These are phyloP conservation scores for Botrytis tulipae DNA, from an alignment of 2,329 filamentous ascomycete species.

Conservation along the genomic window DNA sequence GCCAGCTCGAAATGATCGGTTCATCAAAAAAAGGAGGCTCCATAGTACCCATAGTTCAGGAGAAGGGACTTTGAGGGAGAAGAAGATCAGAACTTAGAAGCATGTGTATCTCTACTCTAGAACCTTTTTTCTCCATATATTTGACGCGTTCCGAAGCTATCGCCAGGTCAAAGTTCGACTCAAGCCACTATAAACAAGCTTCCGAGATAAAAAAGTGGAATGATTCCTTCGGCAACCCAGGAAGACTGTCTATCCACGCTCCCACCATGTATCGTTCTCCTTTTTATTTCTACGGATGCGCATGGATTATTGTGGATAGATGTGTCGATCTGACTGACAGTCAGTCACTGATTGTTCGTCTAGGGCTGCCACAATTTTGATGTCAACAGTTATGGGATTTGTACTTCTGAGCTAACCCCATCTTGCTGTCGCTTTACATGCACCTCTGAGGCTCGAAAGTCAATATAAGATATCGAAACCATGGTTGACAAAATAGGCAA, in stretches of 20 bases:
- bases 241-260: not conserved
- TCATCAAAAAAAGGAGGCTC: not conserved
- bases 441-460: slow-evolving; percentile 2
- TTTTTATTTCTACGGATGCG: not conserved
- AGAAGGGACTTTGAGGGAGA: not conserved
- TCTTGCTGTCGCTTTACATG: not conserved
- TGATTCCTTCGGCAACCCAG: not conserved
- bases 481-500: not conserved
- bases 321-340: slow-evolving; percentile 2
- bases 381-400: not conserved
- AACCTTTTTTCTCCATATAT: slow-evolving; percentile 12
- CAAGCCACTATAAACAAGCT: not conserved
- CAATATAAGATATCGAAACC: not conserved
- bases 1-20: slow-evolving; percentile 4
- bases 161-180: not conserved
- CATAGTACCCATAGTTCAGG: not conserved
- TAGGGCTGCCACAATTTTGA: slow-evolving; percentile 1
- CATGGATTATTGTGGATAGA: slow-evolving; percentile 1
- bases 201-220: slow-evolving; percentile 10
- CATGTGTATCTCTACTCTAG: slow-evolving; percentile 4
- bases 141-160: slow-evolving; percentile 4
- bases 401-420: not conserved
- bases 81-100: slow-evolving; percentile 6
- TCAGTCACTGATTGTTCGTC: not conserved
- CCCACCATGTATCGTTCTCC: not conserved